Percentiles rank a stretch among this genome's conserved stretches.
These are phyloP conservation scores for Phyllosticta citriasiana DNA, from an alignment of 2,329 filamentous ascomycete genomes.

Conservation along the genomic window DNA sequence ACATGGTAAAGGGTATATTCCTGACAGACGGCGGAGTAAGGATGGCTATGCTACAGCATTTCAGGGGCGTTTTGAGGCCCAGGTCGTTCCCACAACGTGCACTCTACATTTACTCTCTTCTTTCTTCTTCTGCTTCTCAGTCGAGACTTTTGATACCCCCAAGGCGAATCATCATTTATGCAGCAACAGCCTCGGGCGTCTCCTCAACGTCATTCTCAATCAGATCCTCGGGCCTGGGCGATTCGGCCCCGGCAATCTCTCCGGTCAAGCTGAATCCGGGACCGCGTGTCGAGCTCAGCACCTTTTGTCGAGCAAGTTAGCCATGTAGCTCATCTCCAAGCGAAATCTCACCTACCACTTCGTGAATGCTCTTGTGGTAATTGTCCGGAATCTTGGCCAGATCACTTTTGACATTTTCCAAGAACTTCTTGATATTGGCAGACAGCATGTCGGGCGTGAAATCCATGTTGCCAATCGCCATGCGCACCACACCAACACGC, in stretches of 20 bases:
- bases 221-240: constrained; percentile 26
- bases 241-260: constrained; percentile 50
- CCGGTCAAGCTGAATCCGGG: constrained; percentile 83
- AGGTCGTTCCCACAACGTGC: not conserved
- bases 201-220: constrained; percentile 13
- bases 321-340: constrained; percentile 32
- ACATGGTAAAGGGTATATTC: not conserved
- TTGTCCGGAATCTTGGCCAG: constrained; percentile 54
- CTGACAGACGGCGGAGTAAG: not conserved
- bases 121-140: not conserved
- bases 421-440: constrained; percentile 70
- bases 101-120: not conserved
- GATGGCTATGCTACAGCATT: too few relatives aligned
- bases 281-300: constrained; percentile 77
- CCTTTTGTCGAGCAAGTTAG: constrained; percentile 27
- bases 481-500: constrained; percentile 68
- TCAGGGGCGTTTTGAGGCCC: not conserved
- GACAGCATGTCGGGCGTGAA: constrained; percentile 82
- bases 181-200: constrained; percentile 28
- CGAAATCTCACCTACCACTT: constrained; percentile 43
- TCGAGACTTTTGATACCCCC: too few relatives aligned
- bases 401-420: constrained; percentile 70
- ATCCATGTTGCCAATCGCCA: constrained; percentile 83
- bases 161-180: not conserved
- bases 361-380: constrained; percentile 62